phyloP scores from a whole-genome alignment of 352 stramenopile species.

The Phytophthora melonis region DNA sequence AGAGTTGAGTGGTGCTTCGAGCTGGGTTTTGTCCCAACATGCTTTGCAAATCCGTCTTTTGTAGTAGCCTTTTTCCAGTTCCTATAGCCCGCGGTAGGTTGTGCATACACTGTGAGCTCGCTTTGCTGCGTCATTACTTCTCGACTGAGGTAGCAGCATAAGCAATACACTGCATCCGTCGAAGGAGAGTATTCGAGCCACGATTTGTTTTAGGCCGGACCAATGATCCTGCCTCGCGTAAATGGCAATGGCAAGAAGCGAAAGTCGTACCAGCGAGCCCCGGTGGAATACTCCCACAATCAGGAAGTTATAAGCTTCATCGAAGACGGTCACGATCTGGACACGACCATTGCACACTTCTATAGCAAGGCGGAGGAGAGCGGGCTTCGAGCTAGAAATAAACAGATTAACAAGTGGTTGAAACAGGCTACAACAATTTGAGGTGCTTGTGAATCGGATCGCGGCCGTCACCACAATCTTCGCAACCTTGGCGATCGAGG shows the following conservation, averaged over 20 bases:
- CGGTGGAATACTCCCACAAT: not conserved
- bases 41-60: too few species aligned
- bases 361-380: not conserved
- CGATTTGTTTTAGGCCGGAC: too few species aligned
- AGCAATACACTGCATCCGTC: too few species aligned
- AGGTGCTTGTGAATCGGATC: not conserved
- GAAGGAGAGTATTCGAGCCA: too few species aligned
- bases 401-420: not conserved
- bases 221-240: not conserved
- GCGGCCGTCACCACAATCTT: not conserved
- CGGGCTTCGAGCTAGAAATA: not conserved
- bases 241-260: slow-evolving; percentile 2
- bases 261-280: not conserved
- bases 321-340: not conserved
- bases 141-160: too few species aligned
- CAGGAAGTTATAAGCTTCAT: not conserved
- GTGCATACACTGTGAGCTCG: too few species aligned
- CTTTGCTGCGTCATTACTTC: too few species aligned
- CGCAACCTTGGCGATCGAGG: not conserved
- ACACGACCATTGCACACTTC: not conserved
- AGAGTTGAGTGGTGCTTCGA: too few species aligned
- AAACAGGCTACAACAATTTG: not conserved
- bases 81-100: too few species aligned
- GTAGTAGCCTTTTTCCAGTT: too few species aligned
- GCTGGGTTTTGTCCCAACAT: too few species aligned